Evolutionary conservation across 176 grass and related monocot genomes (phyloP).

Genomic region (Poa pratensis): DNA sequence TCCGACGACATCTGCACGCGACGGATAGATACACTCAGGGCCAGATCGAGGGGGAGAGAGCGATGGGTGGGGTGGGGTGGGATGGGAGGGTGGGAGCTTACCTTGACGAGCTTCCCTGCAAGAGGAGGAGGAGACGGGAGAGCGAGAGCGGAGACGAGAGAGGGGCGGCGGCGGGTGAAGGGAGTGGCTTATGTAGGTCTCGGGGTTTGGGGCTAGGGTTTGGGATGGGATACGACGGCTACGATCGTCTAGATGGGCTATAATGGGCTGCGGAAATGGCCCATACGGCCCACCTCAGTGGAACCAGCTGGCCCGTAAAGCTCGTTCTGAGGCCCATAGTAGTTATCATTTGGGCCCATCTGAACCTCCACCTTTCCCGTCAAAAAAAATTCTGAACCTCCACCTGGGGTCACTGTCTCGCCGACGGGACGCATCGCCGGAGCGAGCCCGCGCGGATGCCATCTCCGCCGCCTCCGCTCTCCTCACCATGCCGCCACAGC

Average conservation of each 20-base stretch:
- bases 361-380: not conserved
- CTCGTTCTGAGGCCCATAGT: too few species aligned
- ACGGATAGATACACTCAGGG: too few species aligned
- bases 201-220: conserved; percentile 34
- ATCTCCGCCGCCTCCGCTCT: not conserved
- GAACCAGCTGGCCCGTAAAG: not conserved
- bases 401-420: too few species aligned
- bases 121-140: not conserved
- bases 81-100: not conserved
- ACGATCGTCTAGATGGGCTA: not conserved
- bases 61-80: too few species aligned
- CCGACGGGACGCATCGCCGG: too few species aligned
- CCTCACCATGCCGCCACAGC: conserved; percentile 1
- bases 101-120: conserved; percentile 21
- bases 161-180: conserved; percentile 11
- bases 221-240: not conserved
- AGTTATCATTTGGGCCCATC: not conserved
- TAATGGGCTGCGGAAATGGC: not conserved
- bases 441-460: conserved; percentile 13
- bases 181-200: conserved; percentile 18
- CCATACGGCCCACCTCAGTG: not conserved
- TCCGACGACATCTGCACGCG: conserved; percentile 50
- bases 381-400: too few species aligned
- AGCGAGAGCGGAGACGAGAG: not conserved
- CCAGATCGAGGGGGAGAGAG: not conserved